phyloP scores from a whole-genome alignment of 108 stramenopile genomes.

The Seminavis robusta region DNA sequence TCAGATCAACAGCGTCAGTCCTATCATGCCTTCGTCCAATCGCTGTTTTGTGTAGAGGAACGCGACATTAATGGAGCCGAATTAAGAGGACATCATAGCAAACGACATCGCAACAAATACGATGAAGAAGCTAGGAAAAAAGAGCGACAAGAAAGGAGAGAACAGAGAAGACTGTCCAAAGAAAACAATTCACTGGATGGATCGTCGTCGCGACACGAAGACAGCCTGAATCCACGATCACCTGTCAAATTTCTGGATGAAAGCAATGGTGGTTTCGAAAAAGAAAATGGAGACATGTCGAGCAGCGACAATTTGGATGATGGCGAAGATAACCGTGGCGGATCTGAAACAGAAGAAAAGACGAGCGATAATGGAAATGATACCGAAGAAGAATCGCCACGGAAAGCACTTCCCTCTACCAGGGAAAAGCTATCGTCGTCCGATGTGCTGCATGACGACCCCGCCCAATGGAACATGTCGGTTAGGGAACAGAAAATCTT shows the following conservation, averaged over 20 bases:
- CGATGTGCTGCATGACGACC: no score
- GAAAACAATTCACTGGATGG: no score
- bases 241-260: no score
- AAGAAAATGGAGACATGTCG: background rate
- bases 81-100: no score
- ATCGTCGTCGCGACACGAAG: no score
- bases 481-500: background rate
- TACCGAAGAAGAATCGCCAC: background rate
- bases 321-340: constrained; percentile 4
- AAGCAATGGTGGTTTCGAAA: background rate
- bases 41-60: no score
- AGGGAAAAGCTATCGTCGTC: no score
- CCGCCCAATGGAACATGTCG: constrained; percentile 6
- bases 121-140: constrained; percentile 19
- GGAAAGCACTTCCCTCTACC: no score
- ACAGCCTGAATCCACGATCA: no score
- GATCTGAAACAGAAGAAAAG: constrained; percentile 4
- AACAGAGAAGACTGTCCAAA: no score
- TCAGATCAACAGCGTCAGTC: constrained; percentile 44
- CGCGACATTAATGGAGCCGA: no score
- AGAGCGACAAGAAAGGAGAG: constrained; percentile 1
- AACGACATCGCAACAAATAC: no score
- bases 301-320: background rate
- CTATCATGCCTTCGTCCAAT: constrained; percentile 46
- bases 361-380: background rate